Base-by-base conservation (phyloP, 179 eudicot species). In the Silene vulgaris region DNA sequence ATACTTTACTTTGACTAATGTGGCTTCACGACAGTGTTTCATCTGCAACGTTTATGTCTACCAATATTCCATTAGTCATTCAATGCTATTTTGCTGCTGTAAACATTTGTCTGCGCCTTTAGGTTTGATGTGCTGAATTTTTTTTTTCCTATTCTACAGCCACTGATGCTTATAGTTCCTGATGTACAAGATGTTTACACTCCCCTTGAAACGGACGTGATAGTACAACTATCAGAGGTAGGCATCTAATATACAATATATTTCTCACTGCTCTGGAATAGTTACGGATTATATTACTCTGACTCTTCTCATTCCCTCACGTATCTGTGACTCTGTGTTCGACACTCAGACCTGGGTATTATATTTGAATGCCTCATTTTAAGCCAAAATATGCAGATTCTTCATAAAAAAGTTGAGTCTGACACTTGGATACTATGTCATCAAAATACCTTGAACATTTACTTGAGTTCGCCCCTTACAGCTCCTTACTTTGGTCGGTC, bases 141-240 rank as follows among this genome's bases (percentile, higher is more conserved):
- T 17, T 50, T 12, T 37, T 19, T 50, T 37, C 37, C 54, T 60
- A 35, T 54, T 64, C 52, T 76, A 76, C 91, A 91, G 98, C 98
- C 98, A 3, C 62, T 91, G 90, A 91, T 91, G 97, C 98, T 93
- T 63, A 91, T 93, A 81, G 97, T 93, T 80, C 97, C 98, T 82
- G 97, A 93, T 84, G 84, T 93, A 54, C 93, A 91, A 82, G 98
- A 91, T 78, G 98, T 93, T 72, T 93, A 91, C 75, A 93, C 98
- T 76, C 98, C 98, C 75, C 96, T 93, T 32, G 87, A 91, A 83
- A 88, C 87, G 59, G 98, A 93, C 86, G 88, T 93, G 57, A 86
- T 93, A 71, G 98, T 91, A 62, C 96, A 76, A 66, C 89, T 94
- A 82, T 87, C 96, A 71, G 97, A 92, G 97, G 98, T 92, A 72